A percentile compares a stretch with the other conserved stretches of the same genome.
phyloP scores from a whole-genome alignment of 495 filamentous ascomycete genomes.

The Apodospora peruviana region DNA sequence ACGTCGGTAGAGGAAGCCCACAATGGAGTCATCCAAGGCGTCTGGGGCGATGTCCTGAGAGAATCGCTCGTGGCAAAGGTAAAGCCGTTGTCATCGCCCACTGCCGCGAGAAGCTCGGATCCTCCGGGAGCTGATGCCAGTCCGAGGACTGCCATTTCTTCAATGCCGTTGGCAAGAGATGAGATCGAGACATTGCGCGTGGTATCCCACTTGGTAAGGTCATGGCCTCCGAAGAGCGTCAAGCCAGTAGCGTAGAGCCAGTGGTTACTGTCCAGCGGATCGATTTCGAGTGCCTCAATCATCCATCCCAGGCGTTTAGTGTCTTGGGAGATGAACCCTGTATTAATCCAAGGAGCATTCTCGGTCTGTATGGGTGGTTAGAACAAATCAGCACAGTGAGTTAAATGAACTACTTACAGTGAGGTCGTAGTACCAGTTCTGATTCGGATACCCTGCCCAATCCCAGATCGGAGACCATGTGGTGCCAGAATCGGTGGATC shows the following conservation, averaged over 20 bases:
- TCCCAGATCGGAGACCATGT: conserved; percentile 51
- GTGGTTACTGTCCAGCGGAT: conserved; percentile 55
- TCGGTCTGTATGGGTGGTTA: conserved; percentile 20
- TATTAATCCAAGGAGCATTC: conserved; percentile 45
- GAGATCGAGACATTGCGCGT: conserved; percentile 44
- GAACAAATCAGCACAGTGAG: conserved; percentile 6
- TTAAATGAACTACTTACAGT: conserved; percentile 25
- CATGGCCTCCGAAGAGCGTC: conserved; percentile 50
- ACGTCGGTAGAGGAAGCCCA: conserved; percentile 46
- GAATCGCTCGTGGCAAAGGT: conserved; percentile 34
- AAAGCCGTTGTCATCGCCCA: conserved; percentile 58
- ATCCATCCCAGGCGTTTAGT: conserved; percentile 56
- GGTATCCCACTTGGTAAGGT: conserved; percentile 47
- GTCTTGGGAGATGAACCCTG: conserved; percentile 39
- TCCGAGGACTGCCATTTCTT: conserved; percentile 50
- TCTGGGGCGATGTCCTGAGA: conserved; percentile 42
- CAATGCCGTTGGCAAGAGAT: conserved; percentile 52
- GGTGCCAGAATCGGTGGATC: conserved; percentile 47
- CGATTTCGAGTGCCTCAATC: conserved; percentile 56
- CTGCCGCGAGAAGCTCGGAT: conserved; percentile 48
- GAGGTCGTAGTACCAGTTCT: conserved; percentile 40
- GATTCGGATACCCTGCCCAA: conserved; percentile 42
- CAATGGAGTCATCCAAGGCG: conserved; percentile 44
- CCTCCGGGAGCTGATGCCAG: conserved; percentile 49
- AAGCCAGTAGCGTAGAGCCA: conserved; percentile 55